Evolutionary conservation across 352 stramenopile species (phyloP), one percentile per base, ranked within the genome.

Genomic region (Elongisporangium undulatum): DNA sequence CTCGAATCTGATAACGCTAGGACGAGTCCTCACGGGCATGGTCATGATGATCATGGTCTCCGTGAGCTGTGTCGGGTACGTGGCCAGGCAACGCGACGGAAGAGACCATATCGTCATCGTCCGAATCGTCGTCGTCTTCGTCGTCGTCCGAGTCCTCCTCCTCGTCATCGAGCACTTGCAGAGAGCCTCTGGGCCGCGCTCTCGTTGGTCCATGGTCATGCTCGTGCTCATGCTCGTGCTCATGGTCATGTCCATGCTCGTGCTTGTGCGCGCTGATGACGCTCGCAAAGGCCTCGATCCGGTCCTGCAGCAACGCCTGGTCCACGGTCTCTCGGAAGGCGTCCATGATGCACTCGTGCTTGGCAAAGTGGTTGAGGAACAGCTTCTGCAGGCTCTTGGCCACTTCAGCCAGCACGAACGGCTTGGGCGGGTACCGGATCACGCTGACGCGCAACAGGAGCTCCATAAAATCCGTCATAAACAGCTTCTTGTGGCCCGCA

Each of bases 381-480:
- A 92, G 65, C 59, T 71, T 79, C 63, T 88, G 76, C 10, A 92
- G 63, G 50, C 79, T 84, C 48, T 71, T 70, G 26, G 71, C 69
- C 4, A 81, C 74, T 39, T 89, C 82, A 0, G 13, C n/a, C 12
- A 83, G 61, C 0, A 64, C 67, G 26, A 71, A 21, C 1, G 72
- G 65, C 49, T 56, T 63, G 26, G 77, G 71, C 12, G 82, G 82
- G 41, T 90, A 90, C 59, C 82, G 79, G 34, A 88, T 62, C 34
- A 81, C 61, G 29, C 71, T 75, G 24, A 90, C 64, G 16, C 82
- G 82, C 60, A 90, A 57, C 17, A 90, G 62, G 3, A 92, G 67
- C 68, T 92, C 82, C 75, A 92, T 89, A 24, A 92, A 92, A 50
- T 92, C 82, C 16, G 77, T 89, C 29, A 90, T 66, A 53, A 74